A percentile compares a stretch with the other conserved stretches of the same genome.
Conservation (phyloP, 2,329 filamentous ascomycete species). For the Bipolaris zeicola region DNA sequence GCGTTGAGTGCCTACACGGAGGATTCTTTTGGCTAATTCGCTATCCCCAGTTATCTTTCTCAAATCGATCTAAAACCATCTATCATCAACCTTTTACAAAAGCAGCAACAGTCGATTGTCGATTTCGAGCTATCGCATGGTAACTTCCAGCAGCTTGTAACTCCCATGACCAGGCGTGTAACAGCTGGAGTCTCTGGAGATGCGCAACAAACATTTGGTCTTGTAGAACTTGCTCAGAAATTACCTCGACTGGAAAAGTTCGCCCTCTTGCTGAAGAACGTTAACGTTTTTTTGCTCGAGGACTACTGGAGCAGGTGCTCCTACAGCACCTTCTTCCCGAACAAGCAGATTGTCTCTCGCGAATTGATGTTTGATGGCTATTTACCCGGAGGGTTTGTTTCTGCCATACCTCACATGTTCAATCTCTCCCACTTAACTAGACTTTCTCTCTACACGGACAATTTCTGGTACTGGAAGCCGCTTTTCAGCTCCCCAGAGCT, state of each 20-base stretch:
- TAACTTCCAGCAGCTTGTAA: not conserved
- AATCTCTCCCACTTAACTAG: constrained; percentile 7
- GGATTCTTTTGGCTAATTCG: not conserved
- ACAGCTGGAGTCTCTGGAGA: not conserved
- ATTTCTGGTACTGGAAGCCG: not conserved
- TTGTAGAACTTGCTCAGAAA: not conserved
- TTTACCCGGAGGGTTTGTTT: constrained; percentile 1
- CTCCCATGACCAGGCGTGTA: not conserved
- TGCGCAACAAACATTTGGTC: not conserved
- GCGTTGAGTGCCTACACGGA: not conserved
- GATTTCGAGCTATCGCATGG: not conserved
- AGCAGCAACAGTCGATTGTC: not conserved
- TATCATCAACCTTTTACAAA: not conserved
- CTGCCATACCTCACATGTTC: not conserved
- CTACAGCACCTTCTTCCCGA: not conserved
- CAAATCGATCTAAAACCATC: not conserved
- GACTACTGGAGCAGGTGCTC: no score
- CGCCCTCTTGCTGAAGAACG: not conserved
- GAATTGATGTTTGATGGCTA: constrained; percentile 1
- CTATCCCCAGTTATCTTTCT: not conserved
- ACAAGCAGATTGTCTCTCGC: not conserved
- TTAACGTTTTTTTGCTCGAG: no score
- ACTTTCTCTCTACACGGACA: not conserved
- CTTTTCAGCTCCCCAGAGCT: not conserved
- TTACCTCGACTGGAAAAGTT: constrained; percentile 9